These are phyloP conservation scores for Paratinospora sagittata DNA, from an alignment of 164 flowering plant genomes.

Conservation along the genomic window DNA sequence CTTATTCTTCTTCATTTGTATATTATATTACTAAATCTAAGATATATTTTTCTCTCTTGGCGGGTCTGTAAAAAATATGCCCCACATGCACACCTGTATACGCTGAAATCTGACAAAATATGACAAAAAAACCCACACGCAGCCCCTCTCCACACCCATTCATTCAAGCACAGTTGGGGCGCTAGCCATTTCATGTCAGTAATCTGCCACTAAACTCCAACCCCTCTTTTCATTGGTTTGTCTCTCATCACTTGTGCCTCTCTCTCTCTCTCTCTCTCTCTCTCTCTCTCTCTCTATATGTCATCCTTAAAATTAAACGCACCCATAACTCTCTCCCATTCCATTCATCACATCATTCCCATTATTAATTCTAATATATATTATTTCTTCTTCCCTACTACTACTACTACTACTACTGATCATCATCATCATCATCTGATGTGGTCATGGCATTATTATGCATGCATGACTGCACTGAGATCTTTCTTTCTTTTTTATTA, in stretches of 20 bases:
- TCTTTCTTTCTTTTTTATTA: background rate
- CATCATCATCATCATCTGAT: no score
- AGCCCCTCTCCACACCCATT: conserved; percentile 52
- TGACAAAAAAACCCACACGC: conserved; percentile 41
- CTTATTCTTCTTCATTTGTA: background rate
- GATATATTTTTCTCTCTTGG: background rate
- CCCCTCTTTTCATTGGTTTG: conserved; percentile 14
- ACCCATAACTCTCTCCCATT: conserved; percentile 70
- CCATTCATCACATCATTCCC: conserved; percentile 23
- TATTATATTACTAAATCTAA: background rate
- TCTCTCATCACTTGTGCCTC: background rate
- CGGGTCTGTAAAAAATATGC: background rate
- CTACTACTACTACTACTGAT: conserved; percentile 22
- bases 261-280: conserved; percentile 10
- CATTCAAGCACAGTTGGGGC: conserved; percentile 41
- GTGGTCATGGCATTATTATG: background rate
- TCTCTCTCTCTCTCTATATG: conserved; percentile 11
- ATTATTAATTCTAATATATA: conserved; percentile 6
- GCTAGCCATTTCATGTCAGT: conserved; percentile 57
- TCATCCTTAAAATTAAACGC: conserved; percentile 22
- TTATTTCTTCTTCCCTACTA: no score
- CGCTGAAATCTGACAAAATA: conserved; percentile 31
- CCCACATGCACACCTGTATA: conserved; percentile 28
- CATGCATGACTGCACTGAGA: background rate
- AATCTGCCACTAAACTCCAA: conserved; percentile 22